A percentile compares a stretch with the other conserved stretches of the same genome.
Conservation (phyloP, 192 early-diverging fungal species). For the Coemansia sp. region DNA sequence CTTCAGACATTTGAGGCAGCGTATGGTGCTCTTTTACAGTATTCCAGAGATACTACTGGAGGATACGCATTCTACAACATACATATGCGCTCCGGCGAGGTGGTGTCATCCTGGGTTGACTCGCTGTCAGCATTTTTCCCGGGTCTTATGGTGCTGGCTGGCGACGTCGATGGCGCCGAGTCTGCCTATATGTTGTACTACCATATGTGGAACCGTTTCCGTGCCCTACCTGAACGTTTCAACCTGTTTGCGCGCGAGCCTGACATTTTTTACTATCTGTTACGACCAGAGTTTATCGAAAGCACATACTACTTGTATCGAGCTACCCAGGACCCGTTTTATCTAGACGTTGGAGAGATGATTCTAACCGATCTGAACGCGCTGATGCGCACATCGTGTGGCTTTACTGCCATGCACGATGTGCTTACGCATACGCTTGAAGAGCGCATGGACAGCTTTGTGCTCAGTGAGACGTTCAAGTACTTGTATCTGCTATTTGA, state of each 20-base stretch:
- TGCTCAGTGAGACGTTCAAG: constrained; percentile 91
- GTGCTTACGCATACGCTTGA: constrained; percentile 65
- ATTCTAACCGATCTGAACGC: constrained; percentile 77
- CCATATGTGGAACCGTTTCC: constrained; percentile 84
- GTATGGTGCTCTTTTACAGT: constrained; percentile 65
- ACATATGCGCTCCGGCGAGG: constrained; percentile 67
- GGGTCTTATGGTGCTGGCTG: constrained; percentile 86
- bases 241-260: constrained; percentile 67
- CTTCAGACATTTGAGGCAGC: constrained; percentile 71
- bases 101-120: constrained; percentile 79
- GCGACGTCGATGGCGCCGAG: constrained; percentile 84
- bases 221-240: constrained; percentile 85
- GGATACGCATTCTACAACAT: constrained; percentile 86
- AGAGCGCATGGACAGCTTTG: constrained; percentile 94
- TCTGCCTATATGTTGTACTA: constrained; percentile 79
- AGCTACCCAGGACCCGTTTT: constrained; percentile 88
- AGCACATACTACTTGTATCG: constrained; percentile 90
- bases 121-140: constrained; percentile 90
- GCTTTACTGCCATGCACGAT: constrained; percentile 72
- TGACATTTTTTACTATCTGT: constrained; percentile 73
- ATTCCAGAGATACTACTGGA: constrained; percentile 64
- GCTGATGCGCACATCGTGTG: constrained; percentile 70
- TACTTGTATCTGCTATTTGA: constrained; percentile 96
- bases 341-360: constrained; percentile 87
- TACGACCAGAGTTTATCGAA: constrained; percentile 93